Evolutionary conservation across 2,329 filamentous ascomycete species (phyloP), one percentile per base, ranked within the genome.

Genomic region (Onygena corvina): DNA sequence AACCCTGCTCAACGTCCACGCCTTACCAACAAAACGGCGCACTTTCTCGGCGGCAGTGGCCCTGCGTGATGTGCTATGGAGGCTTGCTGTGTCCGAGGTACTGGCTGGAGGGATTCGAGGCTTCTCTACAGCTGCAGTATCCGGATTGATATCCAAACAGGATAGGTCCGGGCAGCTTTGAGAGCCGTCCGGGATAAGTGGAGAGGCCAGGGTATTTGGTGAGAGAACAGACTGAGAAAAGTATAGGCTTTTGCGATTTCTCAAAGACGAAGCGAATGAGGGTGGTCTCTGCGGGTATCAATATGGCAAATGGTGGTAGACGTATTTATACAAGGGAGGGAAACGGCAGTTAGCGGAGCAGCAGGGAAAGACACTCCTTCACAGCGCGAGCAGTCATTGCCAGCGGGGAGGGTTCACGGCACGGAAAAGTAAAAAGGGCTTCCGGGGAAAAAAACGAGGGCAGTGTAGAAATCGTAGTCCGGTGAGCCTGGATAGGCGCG

Each of bases 81-180:
- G 25, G 33, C 50, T 54, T 16, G 46, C 40, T 18, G 53, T 49
- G 11, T 54, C 53, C 4, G 47, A 44, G 40, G 33, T 27, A 36
- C 25, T 42, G 12, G 11, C 30, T 8, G 42, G 21, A 30, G 46
- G 27, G 20, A 31, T 14, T 18, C 27, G 21, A 6, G 21, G 20
- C 48, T 18, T 47, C 16, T 27, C 30, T 25, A 23, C 9, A 7
- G 30, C 60, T 47, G 57, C 53, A 47, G 49, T 53, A 60, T 56
- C 54, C 49, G 59, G 48, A 55, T 54, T 51, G 53, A 56, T 53
- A 36, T 47, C 62, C 55, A 67, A 58, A 50, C 61, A 59, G 36
- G 64, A 66, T 55, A 68, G 60, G 60, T 68, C 65, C 58, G 65
- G 65, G 64, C 66, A 69, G 65, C 67, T 67, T 57, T 63, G 57